Conservation (phyloP, 805 yeast genomes). For the Ogataea kodamae region DNA sequence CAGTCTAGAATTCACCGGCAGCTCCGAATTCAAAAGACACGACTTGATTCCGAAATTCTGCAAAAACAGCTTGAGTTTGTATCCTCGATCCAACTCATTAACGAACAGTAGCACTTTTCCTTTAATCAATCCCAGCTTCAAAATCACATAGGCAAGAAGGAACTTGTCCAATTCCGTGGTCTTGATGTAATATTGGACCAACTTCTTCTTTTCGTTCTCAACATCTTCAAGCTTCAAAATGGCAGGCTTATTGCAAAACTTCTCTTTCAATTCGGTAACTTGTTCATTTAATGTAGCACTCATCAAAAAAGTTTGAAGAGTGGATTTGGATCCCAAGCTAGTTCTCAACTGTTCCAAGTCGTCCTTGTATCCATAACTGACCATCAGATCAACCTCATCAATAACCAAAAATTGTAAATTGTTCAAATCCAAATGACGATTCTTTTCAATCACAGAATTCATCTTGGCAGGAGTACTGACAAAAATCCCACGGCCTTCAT, state of each 20-base stretch:
- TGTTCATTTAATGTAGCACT: constrained; percentile 93
- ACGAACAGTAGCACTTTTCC: constrained; percentile 92
- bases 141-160: constrained; percentile 82
- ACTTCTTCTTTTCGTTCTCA: constrained; percentile 48
- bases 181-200: constrained; percentile 82
- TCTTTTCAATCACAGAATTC: constrained; percentile 48
- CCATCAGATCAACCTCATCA: constrained; percentile 91
- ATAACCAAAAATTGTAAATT: constrained; percentile 70
- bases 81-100: constrained; percentile 92
- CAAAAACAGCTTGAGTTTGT: constrained; percentile 81
- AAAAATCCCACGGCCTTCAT: constrained; percentile 74
- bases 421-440: constrained; percentile 45
- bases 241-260: constrained; percentile 82
- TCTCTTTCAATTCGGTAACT: constrained; percentile 66
- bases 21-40: constrained; percentile 85
- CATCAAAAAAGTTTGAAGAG: constrained; percentile 87
- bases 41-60: constrained; percentile 93
- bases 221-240: constrained; percentile 73
- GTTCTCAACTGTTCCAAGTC: constrained; percentile 68
- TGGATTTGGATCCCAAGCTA: constrained; percentile 66
- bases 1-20: constrained; percentile 87
- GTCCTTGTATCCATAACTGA: constrained; percentile 87
- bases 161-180: constrained; percentile 90
- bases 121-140: constrained; percentile 80
- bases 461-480: constrained; percentile 86